A percentile compares a stretch with the other conserved stretches of the same genome.
These are phyloP conservation scores for Canna indica DNA, from an alignment of 176 grass and related monocot genomes.

Conservation along the genomic window DNA sequence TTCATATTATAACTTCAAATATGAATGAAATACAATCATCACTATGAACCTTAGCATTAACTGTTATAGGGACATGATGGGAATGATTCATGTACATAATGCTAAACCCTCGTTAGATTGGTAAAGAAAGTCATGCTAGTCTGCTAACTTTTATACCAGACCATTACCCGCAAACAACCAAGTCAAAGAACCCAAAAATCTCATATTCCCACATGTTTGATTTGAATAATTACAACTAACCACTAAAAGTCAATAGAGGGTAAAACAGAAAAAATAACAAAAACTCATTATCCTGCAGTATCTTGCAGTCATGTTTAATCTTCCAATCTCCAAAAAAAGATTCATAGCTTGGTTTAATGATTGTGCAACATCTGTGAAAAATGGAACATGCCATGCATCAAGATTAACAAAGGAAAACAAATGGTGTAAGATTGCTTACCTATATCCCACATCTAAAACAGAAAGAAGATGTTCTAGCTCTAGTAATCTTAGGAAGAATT, in stretches of 20 bases:
- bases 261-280: neutral
- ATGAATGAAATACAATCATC: no score
- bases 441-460: neutral
- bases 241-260: neutral
- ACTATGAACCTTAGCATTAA: neutral
- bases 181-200: no score
- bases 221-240: neutral
- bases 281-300: conserved; percentile 61
- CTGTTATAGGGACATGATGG: no score
- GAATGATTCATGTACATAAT: no score
- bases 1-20: neutral
- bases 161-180: no score
- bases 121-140: no score
- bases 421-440: no score
- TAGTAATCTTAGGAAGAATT: no score
- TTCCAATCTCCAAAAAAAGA: conserved; percentile 88
- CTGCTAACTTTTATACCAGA: no score
- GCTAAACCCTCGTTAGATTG: no score
- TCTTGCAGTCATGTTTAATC: conserved; percentile 98
- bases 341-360: conserved; percentile 80
- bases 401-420: neutral
- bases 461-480: neutral
- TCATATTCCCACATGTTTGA: neutral
- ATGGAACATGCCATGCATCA: neutral
- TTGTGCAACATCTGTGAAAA: conserved; percentile 63